These are phyloP conservation scores for Ascochyta viciae-villosae DNA, from an alignment of 2,329 filamentous ascomycete genomes.

Conservation along the genomic window DNA sequence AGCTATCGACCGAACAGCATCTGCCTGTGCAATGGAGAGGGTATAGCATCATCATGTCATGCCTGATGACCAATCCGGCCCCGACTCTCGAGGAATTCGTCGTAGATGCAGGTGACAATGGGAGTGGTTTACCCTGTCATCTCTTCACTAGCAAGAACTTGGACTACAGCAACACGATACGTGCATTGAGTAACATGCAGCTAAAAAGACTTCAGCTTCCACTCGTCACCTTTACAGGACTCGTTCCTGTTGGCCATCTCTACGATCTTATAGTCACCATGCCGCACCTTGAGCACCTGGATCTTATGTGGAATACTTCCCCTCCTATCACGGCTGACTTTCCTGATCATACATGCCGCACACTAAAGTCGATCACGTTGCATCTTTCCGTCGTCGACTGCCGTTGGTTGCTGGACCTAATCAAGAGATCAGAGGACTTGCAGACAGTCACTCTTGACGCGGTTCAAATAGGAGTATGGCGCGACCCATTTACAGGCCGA, in stretches of 20 bases:
- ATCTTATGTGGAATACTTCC: not conserved
- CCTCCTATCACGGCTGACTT: not conserved
- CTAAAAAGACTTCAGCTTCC: constrained; percentile 7
- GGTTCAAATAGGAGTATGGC: not conserved
- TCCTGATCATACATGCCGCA: not conserved
- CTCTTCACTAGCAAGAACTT: constrained; percentile 5
- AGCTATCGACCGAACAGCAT: not conserved
- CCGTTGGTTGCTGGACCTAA: not conserved
- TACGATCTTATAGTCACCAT: not conserved
- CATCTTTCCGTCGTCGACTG: not conserved
- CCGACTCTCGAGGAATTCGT: constrained; percentile 46
- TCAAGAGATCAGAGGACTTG: not conserved
- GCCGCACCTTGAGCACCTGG: not conserved
- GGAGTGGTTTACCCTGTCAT: constrained; percentile 10
- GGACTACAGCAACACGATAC: constrained; percentile 17
- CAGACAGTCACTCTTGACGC: not conserved
- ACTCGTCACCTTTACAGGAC: not conserved
- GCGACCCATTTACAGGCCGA: not conserved
- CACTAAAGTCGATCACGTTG: not conserved
- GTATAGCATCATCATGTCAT: constrained; percentile 37
- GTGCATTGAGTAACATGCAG: not conserved
- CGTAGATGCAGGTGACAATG: constrained; percentile 36
- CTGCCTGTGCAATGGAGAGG: constrained; percentile 38
- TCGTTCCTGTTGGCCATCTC: not conserved
- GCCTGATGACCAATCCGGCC: constrained; percentile 30